Conservation (phyloP, 225 moss, liverwort and hornwort species). For the Bryum argenteum region DNA sequence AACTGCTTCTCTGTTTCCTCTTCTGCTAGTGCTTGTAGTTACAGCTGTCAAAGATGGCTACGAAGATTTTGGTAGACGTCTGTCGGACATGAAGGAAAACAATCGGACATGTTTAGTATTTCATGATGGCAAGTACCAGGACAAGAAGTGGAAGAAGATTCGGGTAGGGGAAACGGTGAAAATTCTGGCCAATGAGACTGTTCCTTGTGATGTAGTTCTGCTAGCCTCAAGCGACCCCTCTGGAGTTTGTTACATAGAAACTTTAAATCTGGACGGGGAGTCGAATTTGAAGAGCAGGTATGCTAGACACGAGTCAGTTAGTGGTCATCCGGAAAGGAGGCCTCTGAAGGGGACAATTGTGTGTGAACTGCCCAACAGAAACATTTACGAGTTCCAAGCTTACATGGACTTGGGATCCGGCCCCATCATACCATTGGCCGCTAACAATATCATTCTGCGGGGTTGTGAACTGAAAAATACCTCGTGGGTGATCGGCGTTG, state of each 20-base stretch:
- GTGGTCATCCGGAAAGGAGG: slow-evolving; percentile 45
- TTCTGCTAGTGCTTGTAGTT: slow-evolving; percentile 71
- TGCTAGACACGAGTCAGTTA: slow-evolving; percentile 63
- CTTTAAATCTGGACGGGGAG: slow-evolving; percentile 93
- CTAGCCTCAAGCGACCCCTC: slow-evolving; percentile 72
- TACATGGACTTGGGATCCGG: slow-evolving; percentile 72
- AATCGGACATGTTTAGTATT: slow-evolving; percentile 67
- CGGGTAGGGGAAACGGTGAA: slow-evolving; percentile 83
- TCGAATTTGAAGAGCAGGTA: slow-evolving; percentile 91
- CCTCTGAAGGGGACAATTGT: slow-evolving; percentile 60
- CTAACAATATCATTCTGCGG: slow-evolving; percentile 80
- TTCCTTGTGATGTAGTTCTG: slow-evolving; percentile 79
- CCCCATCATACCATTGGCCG: slow-evolving; percentile 58
- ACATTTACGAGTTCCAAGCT: slow-evolving; percentile 87
- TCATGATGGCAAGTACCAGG: slow-evolving; percentile 54
- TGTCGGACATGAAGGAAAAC: slow-evolving; percentile 75
- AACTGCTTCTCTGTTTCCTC: slow-evolving; percentile 86
- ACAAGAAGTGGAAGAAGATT: slow-evolving; percentile 77
- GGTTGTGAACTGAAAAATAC: slow-evolving; percentile 94
- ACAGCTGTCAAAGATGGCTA: slow-evolving; percentile 92
- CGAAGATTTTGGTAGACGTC: slow-evolving; percentile 85
- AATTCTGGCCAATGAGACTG: slow-evolving; percentile 72
- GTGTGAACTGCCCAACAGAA: slow-evolving; percentile 85
- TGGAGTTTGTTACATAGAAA: slow-evolving; percentile 81
- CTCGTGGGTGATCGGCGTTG: slow-evolving; percentile 84